These are phyloP conservation scores for Cavenderia fasciculata DNA, from an alignment of 78 protist species.

Conservation along the genomic window DNA sequence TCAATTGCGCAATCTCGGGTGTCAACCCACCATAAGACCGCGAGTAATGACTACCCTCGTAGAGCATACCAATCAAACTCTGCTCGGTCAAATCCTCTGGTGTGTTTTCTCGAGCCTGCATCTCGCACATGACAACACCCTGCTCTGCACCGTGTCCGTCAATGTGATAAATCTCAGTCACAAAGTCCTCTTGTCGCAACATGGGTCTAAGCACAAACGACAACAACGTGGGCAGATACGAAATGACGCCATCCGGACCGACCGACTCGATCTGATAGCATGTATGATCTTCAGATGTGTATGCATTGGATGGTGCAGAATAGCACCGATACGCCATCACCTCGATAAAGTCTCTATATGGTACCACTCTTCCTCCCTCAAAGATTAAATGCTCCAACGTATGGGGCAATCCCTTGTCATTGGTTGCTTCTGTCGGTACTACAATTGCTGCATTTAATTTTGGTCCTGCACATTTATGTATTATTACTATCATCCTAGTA, in stretches of 20 bases:
- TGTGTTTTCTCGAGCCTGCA: slow-evolving; percentile 76
- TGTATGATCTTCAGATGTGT: slow-evolving; percentile 78
- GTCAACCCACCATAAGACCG: slow-evolving; percentile 69
- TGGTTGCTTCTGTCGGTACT: slow-evolving; percentile 78
- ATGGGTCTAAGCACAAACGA: slow-evolving; percentile 37
- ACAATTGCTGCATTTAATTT: slow-evolving; percentile 61
- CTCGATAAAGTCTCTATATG: slow-evolving; percentile 63
- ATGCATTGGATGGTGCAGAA: slow-evolving; percentile 72
- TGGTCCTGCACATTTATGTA: slow-evolving; percentile 70
- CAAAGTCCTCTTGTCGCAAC: slow-evolving; percentile 24
- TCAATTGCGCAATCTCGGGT: slow-evolving; percentile 19
- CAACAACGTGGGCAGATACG: slow-evolving; percentile 26
- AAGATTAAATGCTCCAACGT: slow-evolving; percentile 87
- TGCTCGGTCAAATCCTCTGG: slow-evolving; percentile 18
- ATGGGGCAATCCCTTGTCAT: slow-evolving; percentile 84
- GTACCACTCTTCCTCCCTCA: slow-evolving; percentile 58
- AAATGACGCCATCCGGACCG: slow-evolving; percentile 53
- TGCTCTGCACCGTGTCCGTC: slow-evolving; percentile 55
- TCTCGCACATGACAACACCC: slow-evolving; percentile 78
- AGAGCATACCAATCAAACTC: background rate
- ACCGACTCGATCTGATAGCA: slow-evolving; percentile 53
- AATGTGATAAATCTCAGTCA: slow-evolving; percentile 75
- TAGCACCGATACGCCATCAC: slow-evolving; percentile 36
- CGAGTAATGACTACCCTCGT: background rate
- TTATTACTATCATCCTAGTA: background rate